These are phyloP conservation scores for Aureobasidium sp. DNA, from an alignment of 2,329 filamentous ascomycete species.

Conservation along the genomic window DNA sequence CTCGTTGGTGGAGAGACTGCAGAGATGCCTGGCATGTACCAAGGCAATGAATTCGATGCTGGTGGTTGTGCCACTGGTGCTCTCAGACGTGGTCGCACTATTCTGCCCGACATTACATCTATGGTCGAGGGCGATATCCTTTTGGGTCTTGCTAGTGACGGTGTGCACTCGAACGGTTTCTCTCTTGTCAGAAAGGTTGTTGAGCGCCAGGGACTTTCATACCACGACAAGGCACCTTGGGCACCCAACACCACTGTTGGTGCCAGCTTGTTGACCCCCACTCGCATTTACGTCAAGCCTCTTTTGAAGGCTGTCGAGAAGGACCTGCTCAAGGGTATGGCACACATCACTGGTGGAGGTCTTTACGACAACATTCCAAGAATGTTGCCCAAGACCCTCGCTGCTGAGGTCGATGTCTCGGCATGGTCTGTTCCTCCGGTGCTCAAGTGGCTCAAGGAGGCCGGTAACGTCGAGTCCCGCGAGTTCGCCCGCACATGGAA, in stretches of 20 bases:
- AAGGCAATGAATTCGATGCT: constrained; percentile 82
- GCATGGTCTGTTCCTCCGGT: constrained; percentile 70
- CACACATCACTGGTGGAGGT: constrained; percentile 94
- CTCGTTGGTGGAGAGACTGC: constrained; percentile 96
- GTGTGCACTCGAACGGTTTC: constrained; percentile 94
- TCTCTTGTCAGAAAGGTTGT: constrained; percentile 91
- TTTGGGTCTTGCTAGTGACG: constrained; percentile 74
- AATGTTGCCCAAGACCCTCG: constrained; percentile 72
- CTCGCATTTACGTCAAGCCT: constrained; percentile 79
- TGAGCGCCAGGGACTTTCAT: constrained; percentile 62
- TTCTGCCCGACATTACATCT: constrained; percentile 65
- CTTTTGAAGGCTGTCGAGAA: constrained; percentile 53
- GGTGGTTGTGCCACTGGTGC: constrained; percentile 85
- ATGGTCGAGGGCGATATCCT: constrained; percentile 82
- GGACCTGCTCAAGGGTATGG: constrained; percentile 75
- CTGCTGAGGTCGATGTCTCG: constrained; percentile 70
- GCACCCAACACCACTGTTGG: constrained; percentile 55
- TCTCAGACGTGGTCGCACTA: constrained; percentile 53
- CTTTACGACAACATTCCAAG: constrained; percentile 89
- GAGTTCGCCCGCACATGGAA: constrained; percentile 96
- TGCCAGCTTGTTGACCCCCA: constrained; percentile 74
- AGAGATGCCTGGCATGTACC: constrained; percentile 96
- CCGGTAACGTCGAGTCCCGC: constrained; percentile 58
- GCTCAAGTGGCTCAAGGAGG: constrained; percentile 76
- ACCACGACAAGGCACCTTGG: constrained; percentile 72